These are phyloP conservation scores for Pyracantha coccinea DNA, from an alignment of 331 rosid species.

Conservation along the genomic window DNA sequence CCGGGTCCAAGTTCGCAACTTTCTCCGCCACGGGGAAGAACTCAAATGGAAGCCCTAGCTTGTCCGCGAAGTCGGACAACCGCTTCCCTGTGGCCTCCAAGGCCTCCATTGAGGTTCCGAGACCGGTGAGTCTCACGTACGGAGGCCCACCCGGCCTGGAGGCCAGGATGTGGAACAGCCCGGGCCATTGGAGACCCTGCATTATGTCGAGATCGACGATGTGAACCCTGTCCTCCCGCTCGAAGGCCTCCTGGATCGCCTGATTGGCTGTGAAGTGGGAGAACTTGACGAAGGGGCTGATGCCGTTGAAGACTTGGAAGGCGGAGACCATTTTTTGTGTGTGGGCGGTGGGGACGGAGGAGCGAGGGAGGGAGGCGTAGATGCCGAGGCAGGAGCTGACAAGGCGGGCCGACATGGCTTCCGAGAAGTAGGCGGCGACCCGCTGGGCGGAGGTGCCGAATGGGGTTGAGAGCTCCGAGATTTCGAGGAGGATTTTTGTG, in stretches of 20 bases:
- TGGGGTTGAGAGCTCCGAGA: conserved; percentile 77
- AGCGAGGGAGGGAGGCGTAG: conserved; percentile 56
- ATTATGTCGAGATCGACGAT: conserved; percentile 90
- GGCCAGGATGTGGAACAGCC: conserved; percentile 81
- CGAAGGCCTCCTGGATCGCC: conserved; percentile 94
- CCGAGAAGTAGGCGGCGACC: conserved; percentile 94
- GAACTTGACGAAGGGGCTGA: conserved; percentile 91
- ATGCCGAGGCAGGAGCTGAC: conserved; percentile 89
- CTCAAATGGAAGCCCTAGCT: conserved; percentile 86
- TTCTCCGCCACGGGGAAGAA: conserved; percentile 80
- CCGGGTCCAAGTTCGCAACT: conserved; percentile 74
- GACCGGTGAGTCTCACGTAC: conserved; percentile 77
- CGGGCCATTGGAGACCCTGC: conserved; percentile 99
- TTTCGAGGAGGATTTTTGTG: conserved; percentile 68
- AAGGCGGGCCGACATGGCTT: conserved; percentile 90
- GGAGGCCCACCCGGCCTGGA: conserved; percentile 96
- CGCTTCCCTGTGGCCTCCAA: conserved; percentile 91
- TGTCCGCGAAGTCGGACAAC: conserved; percentile 74
- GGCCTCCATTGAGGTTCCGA: conserved; percentile 78
- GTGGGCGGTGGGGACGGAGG: conserved; percentile 26
- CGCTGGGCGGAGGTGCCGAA: conserved; percentile 92
- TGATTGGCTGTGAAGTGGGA: conserved; percentile 97
- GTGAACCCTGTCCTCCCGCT: conserved; percentile 84
- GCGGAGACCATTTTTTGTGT: conserved; percentile 80
- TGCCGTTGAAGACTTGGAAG: conserved; percentile 93